Evolutionary conservation across 2,329 filamentous ascomycete species (phyloP).

Genomic region (Cordyceps javanica): DNA sequence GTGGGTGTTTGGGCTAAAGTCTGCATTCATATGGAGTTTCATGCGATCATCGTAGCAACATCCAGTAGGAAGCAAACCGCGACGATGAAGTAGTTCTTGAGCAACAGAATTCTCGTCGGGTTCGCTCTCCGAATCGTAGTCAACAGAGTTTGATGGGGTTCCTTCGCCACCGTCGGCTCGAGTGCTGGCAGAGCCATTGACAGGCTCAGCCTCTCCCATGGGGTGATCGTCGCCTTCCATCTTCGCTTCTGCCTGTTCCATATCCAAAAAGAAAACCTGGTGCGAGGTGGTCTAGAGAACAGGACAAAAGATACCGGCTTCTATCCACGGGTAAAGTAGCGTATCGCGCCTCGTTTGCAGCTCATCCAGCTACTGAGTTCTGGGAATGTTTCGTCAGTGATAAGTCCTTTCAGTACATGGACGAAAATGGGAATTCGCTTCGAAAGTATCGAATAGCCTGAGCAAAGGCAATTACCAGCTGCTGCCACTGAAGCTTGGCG

Average conservation of each 20-base stretch:
- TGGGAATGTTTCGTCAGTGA: neutral
- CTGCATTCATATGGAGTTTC: constrained; percentile 88
- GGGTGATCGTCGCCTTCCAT: constrained; percentile 13
- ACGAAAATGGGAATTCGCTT: neutral
- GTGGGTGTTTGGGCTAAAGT: constrained; percentile 65
- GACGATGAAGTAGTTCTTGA: constrained; percentile 33
- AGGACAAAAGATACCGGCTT: neutral
- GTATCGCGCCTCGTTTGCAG: neutral
- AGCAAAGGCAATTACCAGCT: neutral
- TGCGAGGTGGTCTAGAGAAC: neutral
- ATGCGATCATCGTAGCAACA: constrained; percentile 91
- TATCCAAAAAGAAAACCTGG: neutral
- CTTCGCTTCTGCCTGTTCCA: constrained; percentile 11
- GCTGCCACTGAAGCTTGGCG: neutral
- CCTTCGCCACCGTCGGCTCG: constrained; percentile 14
- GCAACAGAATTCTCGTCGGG: constrained; percentile 32
- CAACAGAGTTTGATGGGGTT: constrained; percentile 28
- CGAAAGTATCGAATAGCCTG: too few relatives aligned
- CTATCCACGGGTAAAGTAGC: neutral
- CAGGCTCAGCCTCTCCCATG: constrained; percentile 14
- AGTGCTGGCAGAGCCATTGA: constrained; percentile 11
- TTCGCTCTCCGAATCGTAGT: constrained; percentile 26
- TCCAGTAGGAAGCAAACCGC: constrained; percentile 59
- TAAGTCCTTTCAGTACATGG: neutral
- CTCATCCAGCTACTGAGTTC: neutral